These are phyloP conservation scores for Clonostachys byssicola DNA, from an alignment of 2,329 filamentous ascomycete species.

Conservation along the genomic window DNA sequence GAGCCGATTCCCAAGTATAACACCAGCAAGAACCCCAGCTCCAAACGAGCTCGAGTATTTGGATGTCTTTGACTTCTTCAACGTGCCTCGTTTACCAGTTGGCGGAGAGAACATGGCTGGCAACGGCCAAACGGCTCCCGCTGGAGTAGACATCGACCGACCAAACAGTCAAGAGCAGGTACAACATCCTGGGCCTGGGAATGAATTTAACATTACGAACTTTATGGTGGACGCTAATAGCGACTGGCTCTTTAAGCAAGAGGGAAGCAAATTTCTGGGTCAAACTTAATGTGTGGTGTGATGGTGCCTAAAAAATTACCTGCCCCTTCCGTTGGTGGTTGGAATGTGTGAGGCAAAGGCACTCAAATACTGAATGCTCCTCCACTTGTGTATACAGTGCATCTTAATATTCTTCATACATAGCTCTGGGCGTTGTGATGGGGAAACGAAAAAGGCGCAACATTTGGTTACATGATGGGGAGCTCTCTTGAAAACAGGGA, in stretches of 20 bases:
- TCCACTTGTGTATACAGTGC: neutral
- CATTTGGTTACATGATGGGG: no score
- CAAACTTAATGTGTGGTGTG: neutral
- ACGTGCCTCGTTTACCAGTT: slow-evolving; percentile 70
- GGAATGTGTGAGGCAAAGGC: neutral
- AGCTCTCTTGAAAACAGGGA: no score
- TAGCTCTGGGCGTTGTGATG: no score
- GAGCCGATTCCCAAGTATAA: slow-evolving; percentile 46
- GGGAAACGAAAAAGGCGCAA: no score
- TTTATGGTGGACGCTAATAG: slow-evolving; percentile 72
- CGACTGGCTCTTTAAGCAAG: slow-evolving; percentile 65
- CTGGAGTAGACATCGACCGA: slow-evolving; percentile 16
- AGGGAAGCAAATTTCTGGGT: slow-evolving; percentile 1
- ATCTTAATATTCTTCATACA: no score
- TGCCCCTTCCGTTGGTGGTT: no score
- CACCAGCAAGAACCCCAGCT: slow-evolving; percentile 64
- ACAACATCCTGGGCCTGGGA: slow-evolving; percentile 25
- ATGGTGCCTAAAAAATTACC: neutral
- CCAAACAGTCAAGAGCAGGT: slow-evolving; percentile 18
- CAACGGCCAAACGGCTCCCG: slow-evolving; percentile 8
- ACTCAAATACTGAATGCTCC: neutral
- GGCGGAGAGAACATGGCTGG: slow-evolving; percentile 26
- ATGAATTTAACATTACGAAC: slow-evolving; percentile 75
- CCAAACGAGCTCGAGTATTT: slow-evolving; percentile 85
- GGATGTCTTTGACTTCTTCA: slow-evolving; percentile 94